phyloP scores from a whole-genome alignment of 495 filamentous ascomycete genomes.

The Jackrogersella minutella region DNA sequence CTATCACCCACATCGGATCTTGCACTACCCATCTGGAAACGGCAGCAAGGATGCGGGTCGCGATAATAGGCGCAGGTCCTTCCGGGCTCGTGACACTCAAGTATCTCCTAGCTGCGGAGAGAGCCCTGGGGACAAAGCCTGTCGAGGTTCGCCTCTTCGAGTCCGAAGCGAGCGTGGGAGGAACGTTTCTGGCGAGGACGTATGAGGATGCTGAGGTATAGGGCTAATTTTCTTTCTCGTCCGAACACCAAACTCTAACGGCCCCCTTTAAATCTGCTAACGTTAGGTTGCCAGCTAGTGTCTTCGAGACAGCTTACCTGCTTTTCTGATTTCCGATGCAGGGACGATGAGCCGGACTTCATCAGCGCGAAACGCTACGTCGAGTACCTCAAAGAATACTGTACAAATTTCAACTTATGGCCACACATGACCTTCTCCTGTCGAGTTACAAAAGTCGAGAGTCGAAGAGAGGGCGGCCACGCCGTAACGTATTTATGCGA shows the following conservation, averaged over 20 bases:
- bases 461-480: constrained; percentile 32
- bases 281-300: constrained; percentile 37
- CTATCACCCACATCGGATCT: constrained; percentile 26
- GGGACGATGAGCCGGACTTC: constrained; percentile 41
- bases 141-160: constrained; percentile 50
- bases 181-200: constrained; percentile 44
- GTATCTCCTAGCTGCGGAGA: constrained; percentile 49
- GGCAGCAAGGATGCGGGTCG: constrained; percentile 42
- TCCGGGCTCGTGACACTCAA: constrained; percentile 57
- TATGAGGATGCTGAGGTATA: constrained; percentile 51
- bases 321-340: constrained; percentile 47
- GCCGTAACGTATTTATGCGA: constrained; percentile 25
- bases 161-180: constrained; percentile 40
- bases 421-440: constrained; percentile 49
- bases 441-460: constrained; percentile 26
- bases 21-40: constrained; percentile 21
- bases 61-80: constrained; percentile 56
- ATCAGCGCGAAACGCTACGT: constrained; percentile 40
- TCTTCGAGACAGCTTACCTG: constrained; percentile 48
- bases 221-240: background rate
- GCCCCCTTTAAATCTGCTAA: background rate
- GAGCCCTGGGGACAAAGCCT: constrained; percentile 37
- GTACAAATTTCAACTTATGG: constrained; percentile 50
- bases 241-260: too few species aligned
- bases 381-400: constrained; percentile 50